These are phyloP conservation scores for Dioscorea dumetorum DNA, from an alignment of 106 monocot genomes.

Conservation along the genomic window DNA sequence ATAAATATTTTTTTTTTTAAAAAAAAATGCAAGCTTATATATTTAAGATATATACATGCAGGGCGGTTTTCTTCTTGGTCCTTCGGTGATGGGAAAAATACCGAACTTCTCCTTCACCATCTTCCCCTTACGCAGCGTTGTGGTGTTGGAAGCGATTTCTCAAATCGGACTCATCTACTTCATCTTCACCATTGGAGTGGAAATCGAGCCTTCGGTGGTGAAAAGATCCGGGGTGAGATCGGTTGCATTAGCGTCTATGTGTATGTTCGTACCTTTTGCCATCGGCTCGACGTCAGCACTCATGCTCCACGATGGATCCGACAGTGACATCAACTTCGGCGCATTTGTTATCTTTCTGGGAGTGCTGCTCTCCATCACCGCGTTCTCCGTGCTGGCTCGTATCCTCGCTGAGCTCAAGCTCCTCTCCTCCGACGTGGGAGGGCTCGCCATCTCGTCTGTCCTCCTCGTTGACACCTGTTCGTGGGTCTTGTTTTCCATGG, in stretches of 20 bases:
- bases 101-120: constrained; percentile 2
- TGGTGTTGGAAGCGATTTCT: constrained; percentile 4
- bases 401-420: constrained; percentile 36
- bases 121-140: constrained; percentile 26
- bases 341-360: constrained; percentile 21
- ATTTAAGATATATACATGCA: background rate
- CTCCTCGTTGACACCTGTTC: constrained; percentile 20
- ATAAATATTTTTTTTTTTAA: too few relatives aligned
- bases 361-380: constrained; percentile 15
- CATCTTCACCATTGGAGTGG: constrained; percentile 9
- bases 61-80: constrained; percentile 42
- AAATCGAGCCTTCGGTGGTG: background rate
- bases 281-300: constrained; percentile 3
- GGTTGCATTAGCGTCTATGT: background rate
- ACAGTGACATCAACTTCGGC: background rate
- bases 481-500: constrained; percentile 34
- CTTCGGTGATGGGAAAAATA: constrained; percentile 25
- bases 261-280: constrained; percentile 16
- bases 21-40: too few relatives aligned
- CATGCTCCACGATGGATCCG: background rate
- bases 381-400: constrained; percentile 19
- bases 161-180: constrained; percentile 13
- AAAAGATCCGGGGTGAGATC: background rate
- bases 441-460: constrained; percentile 16
- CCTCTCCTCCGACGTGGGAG: constrained; percentile 26